Evolutionary conservation across 768 basidiomycete species (phyloP), one percentile per base, ranked within the genome.

Genomic region (Naganishia onofrii): DNA sequence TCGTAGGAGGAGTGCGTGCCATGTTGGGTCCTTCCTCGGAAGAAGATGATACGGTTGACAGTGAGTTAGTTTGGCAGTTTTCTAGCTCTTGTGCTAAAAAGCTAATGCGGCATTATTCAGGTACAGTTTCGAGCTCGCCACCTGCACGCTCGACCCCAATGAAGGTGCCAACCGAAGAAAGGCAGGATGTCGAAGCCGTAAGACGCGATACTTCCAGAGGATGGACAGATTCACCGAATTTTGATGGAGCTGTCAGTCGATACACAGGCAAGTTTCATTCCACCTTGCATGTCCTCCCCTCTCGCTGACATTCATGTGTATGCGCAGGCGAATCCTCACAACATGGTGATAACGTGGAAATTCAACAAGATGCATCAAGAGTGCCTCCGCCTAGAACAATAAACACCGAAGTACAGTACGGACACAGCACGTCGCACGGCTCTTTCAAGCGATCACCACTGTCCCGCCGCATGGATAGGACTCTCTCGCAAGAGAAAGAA

Each of bases 11-110:
- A 7, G 54, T 15, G 7, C 28, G 19, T 6, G 54, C 26, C 4
- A 46, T 63, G 60, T 26, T 26, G n/a, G 23, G 23, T 63, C 34
- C 34, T 36, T 58, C 57, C 9, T 58, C 57, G 9, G 57, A 58
- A 31, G 57, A 58, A 7, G 57, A 38, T 38, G 60, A 63, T 38
- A 63, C 60, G 38, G 42, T 63, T 17, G 38, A 63, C n/a, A 63
- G 60, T 63, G 26, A 63, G 60, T 44, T 17, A 9, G 17, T 63
- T 23, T 36, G 4, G 6, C 6, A 36, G 34, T 36, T 4, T 36
- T 36, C 52, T 53, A 8, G 5, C 52, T 53, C 52, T 23, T 23
- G 3, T 42, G 9, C 5, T 15, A 10, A 15, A 36, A n/a, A 3
- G 34, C 31, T 19, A 32, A 31, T 21, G 5, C 8, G 12, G 6